Base-by-base conservation (phyloP, 139 green algal species). In the Micromonas commoda region DNA sequence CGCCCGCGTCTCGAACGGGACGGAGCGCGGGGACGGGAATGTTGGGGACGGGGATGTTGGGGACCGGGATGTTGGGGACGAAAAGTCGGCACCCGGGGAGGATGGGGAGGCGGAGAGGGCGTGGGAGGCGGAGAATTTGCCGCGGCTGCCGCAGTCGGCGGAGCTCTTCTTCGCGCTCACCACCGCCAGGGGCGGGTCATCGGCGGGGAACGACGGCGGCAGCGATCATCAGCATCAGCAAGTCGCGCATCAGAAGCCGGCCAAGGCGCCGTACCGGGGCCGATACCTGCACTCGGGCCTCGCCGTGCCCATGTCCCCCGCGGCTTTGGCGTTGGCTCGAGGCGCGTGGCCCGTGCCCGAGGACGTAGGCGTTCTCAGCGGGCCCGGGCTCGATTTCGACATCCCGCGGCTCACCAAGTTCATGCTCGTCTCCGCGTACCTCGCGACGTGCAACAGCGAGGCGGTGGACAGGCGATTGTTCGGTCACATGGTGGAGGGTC, bases 381-480 rank as follows among this genome's bases (percentile, higher is more conserved):
- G 24, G 13, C 37, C 21, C 37, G 38, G 21, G 38, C 37, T 75
- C 24, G 68, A 75, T 32, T 75, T 75, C 53, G 68, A 75, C 21
- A 75, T 75, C 35, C 68, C 68, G 6, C 26, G 38, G 5, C 37
- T 75, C 26, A 75, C 68, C 0, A 75, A 75, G 68, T 75, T 75
- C 6, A 38, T 75, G 21, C 68, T 75, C 37, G 19, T 75, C 37
- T 61, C 68, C 37, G 68, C 68, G 68, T 61, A 63, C 37, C 28
- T 75, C 26, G 31, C 26, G 34, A 61, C 68, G 37, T 24, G 38
- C 20, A 75, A 75, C 68, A 6, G 26, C 34, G 68, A 75, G 6
- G 37, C 31, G 23, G 68, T 75, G 23, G 68, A 75, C 33, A 75
- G 61, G 37, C 68, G 68, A 2, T 1, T 75, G 21, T 75, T 75